A percentile compares a stretch with the other conserved stretches of the same genome.
Conservation (phyloP, 192 early-diverging fungal genomes). For the Globomyces pollinis-pini region DNA sequence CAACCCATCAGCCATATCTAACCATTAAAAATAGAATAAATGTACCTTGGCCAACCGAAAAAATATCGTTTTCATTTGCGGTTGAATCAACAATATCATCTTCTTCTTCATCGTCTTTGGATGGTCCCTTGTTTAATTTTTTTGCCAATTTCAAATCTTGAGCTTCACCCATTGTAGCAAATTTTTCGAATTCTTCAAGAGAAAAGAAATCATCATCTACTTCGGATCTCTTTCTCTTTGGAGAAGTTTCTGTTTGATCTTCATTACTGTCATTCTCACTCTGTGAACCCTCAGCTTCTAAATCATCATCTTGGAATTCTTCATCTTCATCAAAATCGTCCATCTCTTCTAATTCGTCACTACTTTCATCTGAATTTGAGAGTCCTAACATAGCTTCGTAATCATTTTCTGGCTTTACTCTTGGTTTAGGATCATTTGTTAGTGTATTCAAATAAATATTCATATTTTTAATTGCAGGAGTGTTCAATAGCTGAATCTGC, state of each 20-base stretch:
- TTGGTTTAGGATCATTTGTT: constrained; percentile 21
- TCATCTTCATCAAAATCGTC: constrained; percentile 32
- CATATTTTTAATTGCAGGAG: constrained; percentile 66
- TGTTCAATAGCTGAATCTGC: constrained; percentile 79
- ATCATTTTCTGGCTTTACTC: constrained; percentile 38
- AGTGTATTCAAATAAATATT: constrained; percentile 36
- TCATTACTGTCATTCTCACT: constrained; percentile 23
- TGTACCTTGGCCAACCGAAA: constrained; percentile 32
- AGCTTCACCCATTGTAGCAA: constrained; percentile 72
- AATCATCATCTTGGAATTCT: constrained; percentile 34
- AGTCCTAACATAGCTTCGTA: constrained; percentile 25
- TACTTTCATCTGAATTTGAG: constrained; percentile 20
- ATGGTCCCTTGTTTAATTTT: constrained; percentile 39
- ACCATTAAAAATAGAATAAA: not conserved
- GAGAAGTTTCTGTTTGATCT: constrained; percentile 36
- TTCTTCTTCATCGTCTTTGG: constrained; percentile 42
- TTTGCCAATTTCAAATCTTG: constrained; percentile 47
- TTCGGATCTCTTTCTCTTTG: constrained; percentile 44
- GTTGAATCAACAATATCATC: no score
- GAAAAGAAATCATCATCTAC: constrained; percentile 93
- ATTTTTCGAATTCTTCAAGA: constrained; percentile 77
- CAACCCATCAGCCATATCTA: constrained; percentile 14
- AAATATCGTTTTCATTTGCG: constrained; percentile 46
- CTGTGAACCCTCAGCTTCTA: constrained; percentile 23
- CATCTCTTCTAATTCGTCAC: constrained; percentile 36